Evolutionary conservation across 805 yeast species (phyloP), one percentile per base, ranked within the genome.

Genomic region (Teunomyces panamensis): DNA sequence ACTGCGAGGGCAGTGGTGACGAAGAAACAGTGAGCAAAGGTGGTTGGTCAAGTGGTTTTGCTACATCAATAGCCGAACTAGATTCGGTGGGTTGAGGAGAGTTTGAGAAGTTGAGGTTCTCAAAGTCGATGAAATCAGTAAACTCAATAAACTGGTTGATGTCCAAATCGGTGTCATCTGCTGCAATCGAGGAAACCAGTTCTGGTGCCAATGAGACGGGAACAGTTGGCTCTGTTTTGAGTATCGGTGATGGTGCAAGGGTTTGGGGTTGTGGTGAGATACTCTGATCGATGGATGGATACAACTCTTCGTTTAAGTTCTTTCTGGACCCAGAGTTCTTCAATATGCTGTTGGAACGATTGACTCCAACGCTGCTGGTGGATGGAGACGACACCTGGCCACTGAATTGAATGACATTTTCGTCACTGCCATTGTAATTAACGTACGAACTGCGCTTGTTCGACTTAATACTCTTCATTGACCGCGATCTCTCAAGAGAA

Each of bases 401-500:
- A 7, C 39, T 46, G 33, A 59, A 56, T 9, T 69, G 63, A 30
- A 73, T 58, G 29, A 72, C 60, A 50, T 73, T 69, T 9, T 71
- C 77, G 46, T 73, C 74, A 10, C 68, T 64, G 5, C 76, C 76
- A 41, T 67, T 56, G 50, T 70, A 73, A 47, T 72, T 71, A 14
- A 67, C 64, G 51, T 63, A 73, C 24, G 74, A 68, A 47, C 63
- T 69, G 17, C 77, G 52, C 41, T 62, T 58, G 41, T 56, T 63
- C 11, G 73, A 65, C 46, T 57, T 68, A n/a, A 75, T 62, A 0
- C 89, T 83, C 58, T 79, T 75, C 69, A 78, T 70, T 4, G 83
- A 78, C 43, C 81, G 59, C 6, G 86, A 79, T 50, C 91, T 74
- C 62, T 87, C 95, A 39, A 87, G 59, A 6, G 85, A 77, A 2